These are phyloP conservation scores for Pichia cactophila DNA, from an alignment of 1,139 yeast genomes.

Conservation along the genomic window DNA sequence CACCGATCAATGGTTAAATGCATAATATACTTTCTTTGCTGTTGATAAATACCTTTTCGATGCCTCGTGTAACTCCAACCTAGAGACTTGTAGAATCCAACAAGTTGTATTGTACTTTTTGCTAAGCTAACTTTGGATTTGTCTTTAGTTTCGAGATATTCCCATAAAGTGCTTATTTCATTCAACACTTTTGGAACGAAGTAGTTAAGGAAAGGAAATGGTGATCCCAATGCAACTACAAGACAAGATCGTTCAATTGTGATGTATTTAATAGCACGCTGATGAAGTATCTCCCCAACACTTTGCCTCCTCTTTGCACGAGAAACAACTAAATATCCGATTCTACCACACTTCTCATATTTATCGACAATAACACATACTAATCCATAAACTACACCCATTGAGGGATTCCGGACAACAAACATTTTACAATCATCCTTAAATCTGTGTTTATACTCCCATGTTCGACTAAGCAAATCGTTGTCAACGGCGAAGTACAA, in stretches of 20 bases:
- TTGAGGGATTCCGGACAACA: constrained; percentile 52
- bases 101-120: constrained; percentile 8
- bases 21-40: constrained; percentile 31
- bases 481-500: constrained; percentile 8
- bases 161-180: constrained; percentile 14
- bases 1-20: constrained; percentile 39
- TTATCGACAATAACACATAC: constrained; percentile 50
- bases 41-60: constrained; percentile 9
- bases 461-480: constrained; percentile 11
- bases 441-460: constrained; percentile 4
- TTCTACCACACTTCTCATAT: constrained; percentile 35
- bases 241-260: constrained; percentile 39
- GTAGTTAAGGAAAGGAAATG: constrained; percentile 45
- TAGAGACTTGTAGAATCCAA: constrained; percentile 14
- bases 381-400: constrained; percentile 50
- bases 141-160: constrained; percentile 8
- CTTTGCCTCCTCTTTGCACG: constrained; percentile 50
- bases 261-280: constrained; percentile 47
- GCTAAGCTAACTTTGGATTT: constrained; percentile 6
- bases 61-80: constrained; percentile 20
- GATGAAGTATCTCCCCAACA: constrained; percentile 51
- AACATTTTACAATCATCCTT: constrained; percentile 37
- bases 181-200: constrained; percentile 25
- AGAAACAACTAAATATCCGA: constrained; percentile 47
- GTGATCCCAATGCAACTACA: constrained; percentile 40